These are phyloP conservation scores for Pseudonectria foliicola DNA, from an alignment of 2,329 filamentous ascomycete species.

Conservation along the genomic window DNA sequence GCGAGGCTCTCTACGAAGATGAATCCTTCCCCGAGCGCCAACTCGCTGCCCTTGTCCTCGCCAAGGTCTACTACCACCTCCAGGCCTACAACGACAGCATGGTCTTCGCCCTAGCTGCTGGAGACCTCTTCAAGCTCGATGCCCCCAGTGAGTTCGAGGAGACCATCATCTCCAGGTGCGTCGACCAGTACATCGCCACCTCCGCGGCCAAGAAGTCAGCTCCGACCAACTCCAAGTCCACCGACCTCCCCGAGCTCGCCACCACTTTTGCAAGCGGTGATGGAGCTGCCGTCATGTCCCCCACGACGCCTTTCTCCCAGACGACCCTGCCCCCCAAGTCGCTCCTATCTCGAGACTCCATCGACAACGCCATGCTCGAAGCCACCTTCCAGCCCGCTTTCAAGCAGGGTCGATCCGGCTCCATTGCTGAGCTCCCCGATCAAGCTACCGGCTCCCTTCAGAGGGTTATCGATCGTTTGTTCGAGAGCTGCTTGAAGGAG, in stretches of 20 bases:
- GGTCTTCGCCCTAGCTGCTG: slow-evolving; percentile 91
- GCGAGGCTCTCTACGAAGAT: slow-evolving; percentile 96
- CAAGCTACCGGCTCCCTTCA: slow-evolving; percentile 74
- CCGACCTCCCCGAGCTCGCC: slow-evolving; percentile 60
- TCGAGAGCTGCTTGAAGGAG: slow-evolving; percentile 79
- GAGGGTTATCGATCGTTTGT: slow-evolving; percentile 77
- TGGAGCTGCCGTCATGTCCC: slow-evolving; percentile 68
- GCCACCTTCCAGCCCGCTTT: slow-evolving; percentile 46
- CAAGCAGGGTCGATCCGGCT: slow-evolving; percentile 48
- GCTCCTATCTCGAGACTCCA: slow-evolving; percentile 75
- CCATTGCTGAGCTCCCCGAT: slow-evolving; percentile 60
- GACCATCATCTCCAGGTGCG: slow-evolving; percentile 96
- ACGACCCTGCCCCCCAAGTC: slow-evolving; percentile 91
- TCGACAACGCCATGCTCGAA: slow-evolving; percentile 56
- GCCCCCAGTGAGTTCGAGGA: slow-evolving; percentile 92
- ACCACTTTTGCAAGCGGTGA: slow-evolving; percentile 73
- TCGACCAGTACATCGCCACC: slow-evolving; percentile 92
- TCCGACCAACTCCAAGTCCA: slow-evolving; percentile 35
- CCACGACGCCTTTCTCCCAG: slow-evolving; percentile 92
- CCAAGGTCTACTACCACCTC: slow-evolving; percentile 98
- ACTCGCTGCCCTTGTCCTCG: slow-evolving; percentile 86
- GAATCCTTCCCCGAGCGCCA: slow-evolving; percentile 89
- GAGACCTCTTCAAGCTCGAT: slow-evolving; percentile 90
- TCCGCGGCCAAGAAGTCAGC: slow-evolving; percentile 45
- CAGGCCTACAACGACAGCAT: slow-evolving; percentile 99